Base-by-base conservation (phyloP, 1,139 yeast species). In the Spathaspora sp. region DNA sequence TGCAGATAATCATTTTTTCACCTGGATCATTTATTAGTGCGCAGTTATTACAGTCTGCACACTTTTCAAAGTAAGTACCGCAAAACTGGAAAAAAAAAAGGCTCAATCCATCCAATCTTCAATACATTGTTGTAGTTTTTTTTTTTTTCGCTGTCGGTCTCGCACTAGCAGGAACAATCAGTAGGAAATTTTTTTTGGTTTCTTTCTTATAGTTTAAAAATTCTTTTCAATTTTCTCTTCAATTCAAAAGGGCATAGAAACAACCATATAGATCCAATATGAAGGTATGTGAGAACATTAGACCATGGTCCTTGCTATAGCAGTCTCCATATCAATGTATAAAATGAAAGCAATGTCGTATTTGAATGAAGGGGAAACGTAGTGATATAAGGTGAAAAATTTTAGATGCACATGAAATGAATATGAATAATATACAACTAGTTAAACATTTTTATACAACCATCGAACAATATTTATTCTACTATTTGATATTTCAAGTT, bases 241-340 rank as follows among this genome's bases (percentile, higher is more conserved):
- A 38, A 24, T 42, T 43, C 44, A 38, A 39, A n/a, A 43, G 47
- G 47, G 43, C 41, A 38, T 34, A 46, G 47, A 41, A 42, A 33
- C 43, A 46, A 43, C 43, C 49, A 45, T 39, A 42, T 36, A 36
- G 26, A 37, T 37, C 44, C 41, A 42, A 42, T 44, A 47, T 47
- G 50, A 47, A 47, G 50, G 50, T 47, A 47, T 47, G 50, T 47
- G 48, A 41, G 36, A 31, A 15, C 43, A 17, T 33, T 20, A 25
- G 13, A 31, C 13, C 39, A 37, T 18, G n/a, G 18, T 31, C 36
- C 36, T 31, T 31, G 15, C 36, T 31, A 31, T 31, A 17, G 36
- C 36, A 31, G 18, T n/a, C 36, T 31, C 36, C 36, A 18, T 31
- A 31, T 31, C 36, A 31, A 13, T 31, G 18, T 11, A 31, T 31